These are phyloP conservation scores for Tetragonia tetragonoides DNA, from an alignment of 148 eudicot genomes.

Conservation along the genomic window DNA sequence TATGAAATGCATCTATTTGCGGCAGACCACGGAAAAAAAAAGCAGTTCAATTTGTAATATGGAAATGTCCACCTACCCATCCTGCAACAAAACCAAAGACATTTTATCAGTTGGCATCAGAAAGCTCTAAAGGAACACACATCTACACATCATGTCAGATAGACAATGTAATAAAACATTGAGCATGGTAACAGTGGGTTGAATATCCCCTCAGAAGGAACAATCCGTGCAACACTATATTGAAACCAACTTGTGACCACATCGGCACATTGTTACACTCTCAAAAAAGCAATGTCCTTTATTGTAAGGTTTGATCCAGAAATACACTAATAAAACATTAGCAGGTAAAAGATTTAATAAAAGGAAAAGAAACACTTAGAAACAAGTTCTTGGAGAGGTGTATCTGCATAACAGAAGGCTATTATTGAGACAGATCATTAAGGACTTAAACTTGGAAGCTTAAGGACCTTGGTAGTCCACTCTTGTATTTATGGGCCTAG, in stretches of 20 bases:
- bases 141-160: background rate
- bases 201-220: background rate
- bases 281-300: background rate
- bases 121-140: background rate
- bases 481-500: background rate
- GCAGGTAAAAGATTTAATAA: background rate
- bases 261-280: background rate
- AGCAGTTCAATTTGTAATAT: constrained; percentile 5
- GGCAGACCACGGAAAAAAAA: background rate
- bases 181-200: background rate
- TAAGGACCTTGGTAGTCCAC: background rate
- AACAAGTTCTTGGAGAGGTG: background rate
- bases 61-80: constrained; percentile 69
- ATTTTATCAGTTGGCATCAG: constrained; percentile 10
- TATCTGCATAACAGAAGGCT: background rate
- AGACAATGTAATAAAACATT: background rate
- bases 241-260: background rate
- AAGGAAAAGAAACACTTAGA: background rate
- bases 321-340: background rate
- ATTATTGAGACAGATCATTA: background rate
- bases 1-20: constrained; percentile 1
- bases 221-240: background rate
- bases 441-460: background rate
- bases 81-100: constrained; percentile 58
- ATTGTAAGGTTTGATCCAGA: background rate